These are phyloP conservation scores for Amylocarpus encephaloides DNA, from an alignment of 2,329 filamentous ascomycete genomes.

Conservation along the genomic window DNA sequence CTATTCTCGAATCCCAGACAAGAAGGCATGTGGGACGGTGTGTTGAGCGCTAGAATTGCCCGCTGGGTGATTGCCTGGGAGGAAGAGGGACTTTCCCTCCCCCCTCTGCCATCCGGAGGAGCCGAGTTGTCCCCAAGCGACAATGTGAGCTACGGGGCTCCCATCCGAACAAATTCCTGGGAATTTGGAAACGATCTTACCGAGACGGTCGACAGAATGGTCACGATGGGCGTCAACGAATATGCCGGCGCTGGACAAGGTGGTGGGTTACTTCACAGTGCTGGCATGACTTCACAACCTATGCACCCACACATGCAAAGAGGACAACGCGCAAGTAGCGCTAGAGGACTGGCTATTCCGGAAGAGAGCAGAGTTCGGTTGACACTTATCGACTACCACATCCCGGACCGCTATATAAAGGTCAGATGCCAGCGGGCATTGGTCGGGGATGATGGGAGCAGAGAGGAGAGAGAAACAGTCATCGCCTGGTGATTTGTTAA, in stretches of 20 bases:
- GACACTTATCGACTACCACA: slow-evolving; percentile 23
- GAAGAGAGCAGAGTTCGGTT: slow-evolving; percentile 25
- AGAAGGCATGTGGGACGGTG: slow-evolving; percentile 61
- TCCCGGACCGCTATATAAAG: slow-evolving; percentile 24
- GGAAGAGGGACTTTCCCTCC: slow-evolving; percentile 21
- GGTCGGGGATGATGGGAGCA: slow-evolving; percentile 18
- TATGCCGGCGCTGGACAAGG: background rate
- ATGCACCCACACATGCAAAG: slow-evolving; percentile 1
- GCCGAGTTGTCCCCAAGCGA: slow-evolving; percentile 1
- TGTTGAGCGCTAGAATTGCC: slow-evolving; percentile 24
- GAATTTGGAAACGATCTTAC: background rate
- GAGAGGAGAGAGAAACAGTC: slow-evolving; percentile 22
- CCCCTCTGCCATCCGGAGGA: background rate
- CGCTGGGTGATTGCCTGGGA: slow-evolving; percentile 24
- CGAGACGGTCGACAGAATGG: background rate
- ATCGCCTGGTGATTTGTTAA: slow-evolving; percentile 23
- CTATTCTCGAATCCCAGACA: slow-evolving; percentile 51
- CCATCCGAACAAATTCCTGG: background rate
- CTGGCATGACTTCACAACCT: background rate
- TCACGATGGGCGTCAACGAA: slow-evolving; percentile 1
- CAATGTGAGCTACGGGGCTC: background rate
- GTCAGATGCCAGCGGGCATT: slow-evolving; percentile 22
- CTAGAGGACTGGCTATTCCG: slow-evolving; percentile 17
- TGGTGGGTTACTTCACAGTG: background rate
- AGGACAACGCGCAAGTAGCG: background rate